phyloP scores from a whole-genome alignment of 2,329 filamentous ascomycete species.

The Hypomyces rosellus region DNA sequence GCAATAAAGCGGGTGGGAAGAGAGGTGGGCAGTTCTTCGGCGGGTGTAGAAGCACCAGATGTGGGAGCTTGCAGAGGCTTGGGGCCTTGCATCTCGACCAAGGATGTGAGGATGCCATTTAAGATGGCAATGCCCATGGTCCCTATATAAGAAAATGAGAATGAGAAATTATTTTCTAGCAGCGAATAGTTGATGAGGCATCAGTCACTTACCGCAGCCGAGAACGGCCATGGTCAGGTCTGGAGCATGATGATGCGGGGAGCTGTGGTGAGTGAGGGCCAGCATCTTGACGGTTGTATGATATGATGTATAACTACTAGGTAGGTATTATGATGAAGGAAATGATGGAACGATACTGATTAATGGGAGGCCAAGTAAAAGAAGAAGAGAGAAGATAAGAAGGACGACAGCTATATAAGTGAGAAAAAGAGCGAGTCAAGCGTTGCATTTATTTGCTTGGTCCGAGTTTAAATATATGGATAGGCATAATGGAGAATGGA shows the following conservation, averaged over 20 bases:
- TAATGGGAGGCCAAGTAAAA: not conserved
- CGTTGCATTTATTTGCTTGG: not conserved
- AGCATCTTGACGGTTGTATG: conserved; percentile 20
- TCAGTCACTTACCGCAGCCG: conserved; percentile 61
- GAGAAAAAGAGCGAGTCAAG: not conserved
- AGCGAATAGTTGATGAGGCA: not conserved
- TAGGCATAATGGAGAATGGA: not conserved
- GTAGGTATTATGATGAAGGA: not conserved
- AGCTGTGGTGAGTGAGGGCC: conserved; percentile 26
- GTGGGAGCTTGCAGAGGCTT: conserved; percentile 38
- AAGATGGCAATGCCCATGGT: conserved; percentile 84
- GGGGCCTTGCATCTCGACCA: conserved; percentile 46
- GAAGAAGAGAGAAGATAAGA: not conserved
- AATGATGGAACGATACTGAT: not conserved
- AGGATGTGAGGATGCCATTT: conserved; percentile 67
- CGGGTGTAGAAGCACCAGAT: conserved; percentile 38
- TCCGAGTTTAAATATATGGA: conserved; percentile 4
- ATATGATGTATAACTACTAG: not conserved
- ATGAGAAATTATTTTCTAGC: not conserved
- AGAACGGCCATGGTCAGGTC: conserved; percentile 71
- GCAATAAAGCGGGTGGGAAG: conserved; percentile 74
- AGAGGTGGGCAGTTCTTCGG: conserved; percentile 44
- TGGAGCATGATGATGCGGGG: conserved; percentile 24
- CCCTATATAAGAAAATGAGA: conserved; percentile 41
- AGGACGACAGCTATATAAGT: not conserved